These are phyloP conservation scores for Annulohypoxylon maeteangense DNA, from an alignment of 495 filamentous ascomycete species.

Conservation along the genomic window DNA sequence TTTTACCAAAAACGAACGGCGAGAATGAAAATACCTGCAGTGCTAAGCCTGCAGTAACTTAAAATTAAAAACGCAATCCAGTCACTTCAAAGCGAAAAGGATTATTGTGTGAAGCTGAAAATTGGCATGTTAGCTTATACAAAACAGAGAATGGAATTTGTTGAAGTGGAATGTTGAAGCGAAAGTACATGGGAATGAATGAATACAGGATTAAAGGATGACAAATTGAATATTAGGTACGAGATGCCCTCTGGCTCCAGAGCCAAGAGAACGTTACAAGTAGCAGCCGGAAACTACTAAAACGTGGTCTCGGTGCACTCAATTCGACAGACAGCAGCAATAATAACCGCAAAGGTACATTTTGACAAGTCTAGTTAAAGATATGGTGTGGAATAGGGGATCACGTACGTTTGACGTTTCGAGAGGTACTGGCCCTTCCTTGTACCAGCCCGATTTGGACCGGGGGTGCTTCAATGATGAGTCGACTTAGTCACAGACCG, in stretches of 20 bases:
- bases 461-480: constrained; percentile 19
- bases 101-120: constrained; percentile 23
- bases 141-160: constrained; percentile 24
- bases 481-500: constrained; percentile 28
- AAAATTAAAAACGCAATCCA: constrained; percentile 35
- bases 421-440: constrained; percentile 40
- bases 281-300: constrained; percentile 44
- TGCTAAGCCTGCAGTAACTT: constrained; percentile 18
- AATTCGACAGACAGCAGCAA: constrained; percentile 39
- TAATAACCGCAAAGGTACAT: constrained; percentile 44
- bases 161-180: constrained; percentile 37
- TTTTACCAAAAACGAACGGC: constrained; percentile 41
- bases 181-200: constrained; percentile 22
- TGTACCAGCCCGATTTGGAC: constrained; percentile 32
- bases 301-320: constrained; percentile 26
- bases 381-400: constrained; percentile 43
- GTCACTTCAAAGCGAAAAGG: constrained; percentile 29
- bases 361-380: constrained; percentile 49
- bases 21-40: constrained; percentile 32
- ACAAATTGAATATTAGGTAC: constrained; percentile 32
- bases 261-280: constrained; percentile 38
- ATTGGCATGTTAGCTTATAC: constrained; percentile 22
- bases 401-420: constrained; percentile 58
- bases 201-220: constrained; percentile 30
- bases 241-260: constrained; percentile 16